A percentile compares a stretch with the other conserved stretches of the same genome.
These are phyloP conservation scores for Pestalotiopsis fici DNA, from an alignment of 2,329 filamentous ascomycete species.

Conservation along the genomic window DNA sequence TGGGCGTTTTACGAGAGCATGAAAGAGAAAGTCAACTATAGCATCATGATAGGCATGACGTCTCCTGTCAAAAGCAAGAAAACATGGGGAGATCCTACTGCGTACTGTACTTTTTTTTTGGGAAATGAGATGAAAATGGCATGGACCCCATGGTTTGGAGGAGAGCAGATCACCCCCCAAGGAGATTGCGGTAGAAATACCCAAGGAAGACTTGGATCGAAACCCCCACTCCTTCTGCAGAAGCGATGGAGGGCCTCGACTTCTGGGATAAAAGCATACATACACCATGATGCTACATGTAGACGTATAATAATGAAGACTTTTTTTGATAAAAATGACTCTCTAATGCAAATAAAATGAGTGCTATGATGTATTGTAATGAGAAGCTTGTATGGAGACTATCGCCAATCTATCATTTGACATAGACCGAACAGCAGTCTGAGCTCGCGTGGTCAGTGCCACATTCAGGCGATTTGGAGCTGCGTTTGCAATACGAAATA, in stretches of 20 bases:
- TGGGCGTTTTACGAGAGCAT: conserved; percentile 23
- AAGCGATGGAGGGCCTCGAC: background rate
- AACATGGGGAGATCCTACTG: background rate
- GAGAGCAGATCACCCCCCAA: background rate
- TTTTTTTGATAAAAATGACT: background rate
- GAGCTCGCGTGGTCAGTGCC: no score
- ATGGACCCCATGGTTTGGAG: conserved; percentile 13
- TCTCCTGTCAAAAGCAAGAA: conserved; percentile 5
- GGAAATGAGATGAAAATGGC: conserved; percentile 12
- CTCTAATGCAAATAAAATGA: background rate
- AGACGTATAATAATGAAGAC: conserved; percentile 40
- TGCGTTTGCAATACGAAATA: no score
- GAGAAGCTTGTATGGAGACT: no score
- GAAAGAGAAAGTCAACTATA: conserved; percentile 18
- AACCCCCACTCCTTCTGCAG: background rate
- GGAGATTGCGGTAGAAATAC: background rate
- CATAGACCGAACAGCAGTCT: no score
- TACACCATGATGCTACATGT: conserved; percentile 19
- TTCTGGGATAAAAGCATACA: background rate
- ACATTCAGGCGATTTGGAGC: no score
- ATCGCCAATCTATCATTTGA: no score
- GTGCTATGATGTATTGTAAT: no score
- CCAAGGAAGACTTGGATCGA: background rate
- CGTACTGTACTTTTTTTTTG: conserved; percentile 16
- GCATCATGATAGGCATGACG: conserved; percentile 20